Evolutionary conservation across 371 early-diverging fungal genomes (phyloP), one percentile per base, ranked within the genome.

Genomic region (Rozella allomycis): DNA sequence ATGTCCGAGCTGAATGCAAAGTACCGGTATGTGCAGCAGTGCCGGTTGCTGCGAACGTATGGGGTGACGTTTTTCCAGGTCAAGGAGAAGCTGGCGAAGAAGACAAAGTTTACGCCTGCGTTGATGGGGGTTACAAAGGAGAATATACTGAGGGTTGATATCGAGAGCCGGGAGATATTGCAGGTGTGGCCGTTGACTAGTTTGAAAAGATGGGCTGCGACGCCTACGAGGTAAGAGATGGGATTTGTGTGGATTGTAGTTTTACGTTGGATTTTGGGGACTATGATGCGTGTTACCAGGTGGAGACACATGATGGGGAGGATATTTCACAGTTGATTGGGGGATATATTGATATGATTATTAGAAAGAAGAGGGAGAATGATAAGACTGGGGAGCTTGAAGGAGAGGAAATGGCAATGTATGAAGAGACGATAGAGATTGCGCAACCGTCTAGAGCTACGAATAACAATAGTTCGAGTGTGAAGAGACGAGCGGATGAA

Each of bases 181-280:
- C 40, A 50, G 8, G 42, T 42, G 13, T 67, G 68, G 68, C 41
- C 51, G 8, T 37, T 67, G 13, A 60, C 55, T 7, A 50, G 51
- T 17, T 34, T 67, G 19, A 37, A 63, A n/a, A 45, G 65, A 8
- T 67, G 68, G 68, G 63, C 63, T 3, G 60, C 65, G 1, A 41
- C 56, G 1, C 37, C 55, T 4, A 58, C 48, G 17, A 47, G 41
- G 55, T 54, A 36, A 11, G 26, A 38, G 4, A 41, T 29, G 13
- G 4, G 14, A 14, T 4, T 10, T 17, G 14, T 18, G 5, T 6
- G n/a, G n/a, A n/a, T n/a, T n/a, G 5, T 19, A 58, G 52, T 25
- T 62, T 67, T 32, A 67, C 68, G 11, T 36, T 67, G 25, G 68
- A 67, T 39, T 60, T 67, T 33, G 68, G 68, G 10, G 62, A 62